phyloP scores from a whole-genome alignment of 2,329 filamentous ascomycete genomes.

The Scedosporium aurantiacum region DNA sequence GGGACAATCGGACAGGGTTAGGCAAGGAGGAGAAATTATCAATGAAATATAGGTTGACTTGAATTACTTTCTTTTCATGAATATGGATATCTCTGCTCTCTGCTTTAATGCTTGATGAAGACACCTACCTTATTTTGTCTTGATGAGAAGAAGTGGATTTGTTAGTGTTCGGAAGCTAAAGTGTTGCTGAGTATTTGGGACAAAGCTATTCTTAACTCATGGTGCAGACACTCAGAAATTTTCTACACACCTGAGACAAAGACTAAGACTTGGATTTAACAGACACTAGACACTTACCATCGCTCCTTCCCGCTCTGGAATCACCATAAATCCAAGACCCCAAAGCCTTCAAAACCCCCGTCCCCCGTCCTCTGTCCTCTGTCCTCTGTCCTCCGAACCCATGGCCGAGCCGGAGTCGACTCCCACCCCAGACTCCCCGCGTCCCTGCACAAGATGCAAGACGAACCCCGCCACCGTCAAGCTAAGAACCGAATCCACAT shows the following conservation, averaged over 20 bases:
- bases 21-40: too few species aligned
- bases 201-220: not conserved
- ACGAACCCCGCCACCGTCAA: conserved; percentile 10
- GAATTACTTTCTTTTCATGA: too few species aligned
- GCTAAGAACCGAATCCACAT: conserved; percentile 15
- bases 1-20: too few species aligned
- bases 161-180: not conserved
- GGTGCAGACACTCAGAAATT: not conserved
- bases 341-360: not conserved
- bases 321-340: not conserved
- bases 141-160: not conserved
- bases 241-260: not conserved
- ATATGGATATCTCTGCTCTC: too few species aligned
- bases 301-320: not conserved
- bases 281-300: not conserved
- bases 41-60: too few species aligned
- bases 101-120: too few species aligned
- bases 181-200: not conserved
- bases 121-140: too few species aligned
- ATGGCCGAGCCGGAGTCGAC: conserved; percentile 2
- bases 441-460: conserved; percentile 15
- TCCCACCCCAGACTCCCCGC: not conserved
- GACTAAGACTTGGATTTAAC: too few species aligned
- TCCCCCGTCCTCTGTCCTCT: too few species aligned
- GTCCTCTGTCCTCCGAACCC: not conserved